A percentile compares a stretch with the other conserved stretches of the same genome.
phyloP scores from a whole-genome alignment of 495 filamentous ascomycete genomes.

The Chlorociboria aeruginascens region DNA sequence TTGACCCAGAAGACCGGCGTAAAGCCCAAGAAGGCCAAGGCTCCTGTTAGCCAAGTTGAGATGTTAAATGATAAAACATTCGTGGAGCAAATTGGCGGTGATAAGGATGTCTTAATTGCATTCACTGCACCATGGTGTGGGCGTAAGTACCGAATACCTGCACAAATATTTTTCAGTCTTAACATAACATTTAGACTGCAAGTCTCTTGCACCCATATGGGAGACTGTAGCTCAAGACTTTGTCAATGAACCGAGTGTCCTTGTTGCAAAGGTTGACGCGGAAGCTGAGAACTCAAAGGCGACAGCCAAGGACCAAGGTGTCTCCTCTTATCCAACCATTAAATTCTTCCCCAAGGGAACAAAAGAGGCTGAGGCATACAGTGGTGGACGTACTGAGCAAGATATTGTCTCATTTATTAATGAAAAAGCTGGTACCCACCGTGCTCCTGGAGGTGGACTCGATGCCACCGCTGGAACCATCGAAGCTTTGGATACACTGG shows the following conservation, averaged over 20 bases:
- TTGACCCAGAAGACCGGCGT: constrained; percentile 82
- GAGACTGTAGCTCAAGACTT: constrained; percentile 80
- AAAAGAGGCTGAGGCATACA: constrained; percentile 58
- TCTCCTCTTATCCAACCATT: constrained; percentile 87
- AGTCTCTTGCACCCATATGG: constrained; percentile 82
- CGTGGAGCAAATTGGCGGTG: constrained; percentile 62
- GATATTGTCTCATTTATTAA: constrained; percentile 78
- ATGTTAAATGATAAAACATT: constrained; percentile 74
- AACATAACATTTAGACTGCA: constrained; percentile 63
- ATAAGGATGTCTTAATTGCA: constrained; percentile 87
- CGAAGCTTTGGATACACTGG: constrained; percentile 58
- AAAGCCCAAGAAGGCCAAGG: constrained; percentile 59
- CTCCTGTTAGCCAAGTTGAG: constrained; percentile 58
- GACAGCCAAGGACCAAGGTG: constrained; percentile 61
- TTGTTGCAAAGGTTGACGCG: constrained; percentile 91
- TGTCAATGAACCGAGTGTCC: constrained; percentile 56
- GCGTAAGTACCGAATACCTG: constrained; percentile 49
- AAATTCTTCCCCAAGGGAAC: constrained; percentile 94
- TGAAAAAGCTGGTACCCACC: constrained; percentile 79
- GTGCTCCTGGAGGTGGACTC: constrained; percentile 69
- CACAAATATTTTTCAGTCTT: constrained; percentile 11
- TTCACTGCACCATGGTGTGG: constrained; percentile 98
- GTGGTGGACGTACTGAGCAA: constrained; percentile 64
- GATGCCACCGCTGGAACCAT: constrained; percentile 74
- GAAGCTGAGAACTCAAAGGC: constrained; percentile 75